Conservation (phyloP, 805 yeast species). For the Candida quercuum region DNA sequence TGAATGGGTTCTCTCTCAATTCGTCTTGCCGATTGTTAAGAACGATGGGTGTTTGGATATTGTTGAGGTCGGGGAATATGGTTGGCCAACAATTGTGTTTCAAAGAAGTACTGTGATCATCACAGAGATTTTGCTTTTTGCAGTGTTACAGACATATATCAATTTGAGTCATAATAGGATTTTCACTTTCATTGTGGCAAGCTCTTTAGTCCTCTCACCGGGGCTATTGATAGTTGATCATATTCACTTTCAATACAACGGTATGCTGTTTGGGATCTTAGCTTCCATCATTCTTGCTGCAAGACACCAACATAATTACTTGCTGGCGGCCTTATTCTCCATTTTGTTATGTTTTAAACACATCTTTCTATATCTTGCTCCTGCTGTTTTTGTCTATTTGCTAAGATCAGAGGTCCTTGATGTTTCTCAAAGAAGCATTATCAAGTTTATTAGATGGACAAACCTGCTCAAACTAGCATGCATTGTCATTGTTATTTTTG, state of each 20-base stretch:
- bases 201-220: slow-evolving; percentile 81
- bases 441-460: slow-evolving; percentile 42
- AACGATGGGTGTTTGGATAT: slow-evolving; percentile 77
- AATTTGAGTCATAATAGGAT: slow-evolving; percentile 38
- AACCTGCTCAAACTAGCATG: slow-evolving; percentile 57
- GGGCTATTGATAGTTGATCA: slow-evolving; percentile 90
- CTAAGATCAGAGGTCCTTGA: slow-evolving; percentile 67
- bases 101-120: slow-evolving; percentile 78
- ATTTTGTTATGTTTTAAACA: slow-evolving; percentile 88
- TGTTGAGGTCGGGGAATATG: slow-evolving; percentile 59
- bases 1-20: slow-evolving; percentile 71
- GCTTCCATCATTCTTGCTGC: slow-evolving; percentile 72
- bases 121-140: slow-evolving; percentile 68
- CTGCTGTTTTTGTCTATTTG: slow-evolving; percentile 82
- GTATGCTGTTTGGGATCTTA: slow-evolving; percentile 83
- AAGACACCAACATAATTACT: slow-evolving; percentile 46
- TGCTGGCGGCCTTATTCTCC: slow-evolving; percentile 67
- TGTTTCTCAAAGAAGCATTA: slow-evolving; percentile 24
- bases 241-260: slow-evolving; percentile 95
- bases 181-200: slow-evolving; percentile 65
- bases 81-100: slow-evolving; percentile 73
- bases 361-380: slow-evolving; percentile 88
- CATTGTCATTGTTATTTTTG: slow-evolving; percentile 57
- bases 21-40: slow-evolving; percentile 59
- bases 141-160: slow-evolving; percentile 67